phyloP scores from a whole-genome alignment of 192 early-diverging fungal genomes.

The Coemansia furcata region DNA sequence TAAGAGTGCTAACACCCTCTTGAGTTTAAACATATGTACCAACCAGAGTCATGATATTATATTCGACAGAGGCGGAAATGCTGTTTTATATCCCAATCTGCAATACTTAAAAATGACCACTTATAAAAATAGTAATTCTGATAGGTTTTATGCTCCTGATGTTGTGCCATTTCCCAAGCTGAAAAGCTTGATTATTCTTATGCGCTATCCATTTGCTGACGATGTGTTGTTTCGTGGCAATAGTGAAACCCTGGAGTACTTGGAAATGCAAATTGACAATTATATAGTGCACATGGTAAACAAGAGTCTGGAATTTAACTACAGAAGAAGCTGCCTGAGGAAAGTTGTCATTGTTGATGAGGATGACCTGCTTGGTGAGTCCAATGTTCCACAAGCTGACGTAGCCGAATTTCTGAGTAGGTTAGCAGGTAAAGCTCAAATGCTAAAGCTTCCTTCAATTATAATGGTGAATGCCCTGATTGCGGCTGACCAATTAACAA shows the following conservation, averaged over 20 bases:
- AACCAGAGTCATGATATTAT: background rate
- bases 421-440: background rate
- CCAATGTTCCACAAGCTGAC: background rate
- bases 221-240: constrained; percentile 6
- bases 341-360: background rate
- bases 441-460: background rate
- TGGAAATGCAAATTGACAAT: background rate
- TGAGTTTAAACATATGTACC: background rate
- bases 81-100: background rate
- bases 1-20: background rate
- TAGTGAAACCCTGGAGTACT: background rate
- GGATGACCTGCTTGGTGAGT: background rate
- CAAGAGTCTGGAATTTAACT: background rate
- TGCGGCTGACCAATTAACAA: background rate
- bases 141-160: background rate
- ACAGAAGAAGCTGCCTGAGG: background rate
- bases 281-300: background rate
- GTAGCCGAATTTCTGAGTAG: background rate
- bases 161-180: constrained; percentile 5
- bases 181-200: background rate
- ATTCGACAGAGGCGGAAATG: background rate
- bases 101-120: background rate
- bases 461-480: background rate
- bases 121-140: background rate
- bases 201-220: constrained; percentile 3